Conservation (phyloP, 2,329 filamentous ascomycete genomes). For the Claviceps africana region DNA sequence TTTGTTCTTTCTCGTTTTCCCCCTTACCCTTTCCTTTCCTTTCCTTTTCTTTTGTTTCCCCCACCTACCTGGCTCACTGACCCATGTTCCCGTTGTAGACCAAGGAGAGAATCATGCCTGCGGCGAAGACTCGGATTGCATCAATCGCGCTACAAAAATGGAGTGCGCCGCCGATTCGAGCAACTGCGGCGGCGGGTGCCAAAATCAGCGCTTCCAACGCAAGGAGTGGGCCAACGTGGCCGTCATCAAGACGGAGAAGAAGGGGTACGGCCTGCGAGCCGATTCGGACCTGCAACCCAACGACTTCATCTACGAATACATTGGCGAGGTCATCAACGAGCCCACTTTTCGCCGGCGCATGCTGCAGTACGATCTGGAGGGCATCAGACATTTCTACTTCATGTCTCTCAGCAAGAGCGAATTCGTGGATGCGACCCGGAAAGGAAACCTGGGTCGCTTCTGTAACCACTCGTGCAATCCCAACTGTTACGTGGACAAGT, state of each 20-base stretch:
- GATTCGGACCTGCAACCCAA: constrained; percentile 63
- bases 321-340: constrained; percentile 96
- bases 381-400: constrained; percentile 99
- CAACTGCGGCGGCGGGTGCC: constrained; percentile 74
- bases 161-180: constrained; percentile 71
- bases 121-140: constrained; percentile 93
- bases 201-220: constrained; percentile 88
- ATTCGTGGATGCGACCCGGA: constrained; percentile 95
- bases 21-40: constrained; percentile 4
- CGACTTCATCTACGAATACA: constrained; percentile 96
- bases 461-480: constrained; percentile 99
- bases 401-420: constrained; percentile 96
- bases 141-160: constrained; percentile 96
- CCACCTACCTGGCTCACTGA: background rate
- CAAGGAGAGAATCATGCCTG: constrained; percentile 67
- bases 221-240: constrained; percentile 82
- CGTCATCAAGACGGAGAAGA: constrained; percentile 96
- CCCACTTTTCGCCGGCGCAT: constrained; percentile 77
- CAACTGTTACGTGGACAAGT: constrained; percentile 98
- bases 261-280: constrained; percentile 82
- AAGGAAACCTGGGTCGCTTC: constrained; percentile 88
- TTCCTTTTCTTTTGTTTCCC: background rate
- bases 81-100: constrained; percentile 22
- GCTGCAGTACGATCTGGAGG: constrained; percentile 85
- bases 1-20: background rate